Percentiles rank a stretch among this genome's conserved stretches.
Conservation (phyloP, 202 grass and related monocot species). For the Schoenoplectus triqueter region DNA sequence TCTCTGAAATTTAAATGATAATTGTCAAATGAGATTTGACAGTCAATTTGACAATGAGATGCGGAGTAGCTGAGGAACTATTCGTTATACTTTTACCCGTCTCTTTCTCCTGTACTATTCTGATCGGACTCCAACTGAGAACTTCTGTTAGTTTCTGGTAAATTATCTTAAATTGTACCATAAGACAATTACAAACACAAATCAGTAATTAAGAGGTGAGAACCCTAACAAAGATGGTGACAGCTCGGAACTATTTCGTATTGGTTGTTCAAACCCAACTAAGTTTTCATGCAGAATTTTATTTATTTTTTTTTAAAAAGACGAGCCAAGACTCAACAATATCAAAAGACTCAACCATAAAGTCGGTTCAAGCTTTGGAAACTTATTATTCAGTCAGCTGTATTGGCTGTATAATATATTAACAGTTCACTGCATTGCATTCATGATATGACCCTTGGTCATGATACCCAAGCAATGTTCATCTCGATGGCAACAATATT, state of each 20-base stretch:
- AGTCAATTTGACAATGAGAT: no score
- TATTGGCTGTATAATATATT: constrained; percentile 13
- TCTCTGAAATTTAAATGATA: no score
- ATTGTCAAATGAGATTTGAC: no score
- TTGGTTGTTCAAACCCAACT: constrained; percentile 13
- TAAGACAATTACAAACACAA: not conserved
- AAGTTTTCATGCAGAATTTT: constrained; percentile 7
- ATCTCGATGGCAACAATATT: constrained; percentile 28
- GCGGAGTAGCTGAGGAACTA: no score
- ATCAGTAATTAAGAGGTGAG: not conserved
- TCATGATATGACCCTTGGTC: no score
- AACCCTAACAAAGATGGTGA: not conserved
- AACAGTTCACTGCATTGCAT: not conserved
- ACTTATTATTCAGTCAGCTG: constrained; percentile 28
- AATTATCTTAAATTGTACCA: not conserved
- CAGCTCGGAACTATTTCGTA: not conserved
- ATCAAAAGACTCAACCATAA: constrained; percentile 33
- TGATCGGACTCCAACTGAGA: no score
- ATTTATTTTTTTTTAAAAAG: no score
- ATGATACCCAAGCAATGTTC: constrained; percentile 6
- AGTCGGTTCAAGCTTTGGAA: constrained; percentile 14
- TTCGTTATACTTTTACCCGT: no score
- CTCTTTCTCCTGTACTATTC: no score
- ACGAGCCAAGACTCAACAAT: not conserved
- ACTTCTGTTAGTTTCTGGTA: no score